These are phyloP conservation scores for Oryza punctata DNA, from an alignment of 176 grass and related monocot species.

Conservation along the genomic window DNA sequence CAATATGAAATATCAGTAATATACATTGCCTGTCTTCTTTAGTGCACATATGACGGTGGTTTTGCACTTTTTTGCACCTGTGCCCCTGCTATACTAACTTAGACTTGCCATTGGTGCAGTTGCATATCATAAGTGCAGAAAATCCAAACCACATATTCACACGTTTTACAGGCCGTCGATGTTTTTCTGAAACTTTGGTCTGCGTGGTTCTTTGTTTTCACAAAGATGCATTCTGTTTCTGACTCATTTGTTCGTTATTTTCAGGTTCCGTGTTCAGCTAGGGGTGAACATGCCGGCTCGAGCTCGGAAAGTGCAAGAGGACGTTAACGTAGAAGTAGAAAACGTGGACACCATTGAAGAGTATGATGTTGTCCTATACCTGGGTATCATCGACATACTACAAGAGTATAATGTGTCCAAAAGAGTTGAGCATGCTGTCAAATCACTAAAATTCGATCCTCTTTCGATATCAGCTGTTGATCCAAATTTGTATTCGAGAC, in stretches of 20 bases:
- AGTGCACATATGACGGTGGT: neutral
- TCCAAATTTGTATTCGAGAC: conserved; percentile 66
- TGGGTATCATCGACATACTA: conserved; percentile 95
- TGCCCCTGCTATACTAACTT: neutral
- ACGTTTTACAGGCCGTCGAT: neutral
- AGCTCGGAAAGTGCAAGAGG: conserved; percentile 58
- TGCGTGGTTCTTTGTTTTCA: neutral
- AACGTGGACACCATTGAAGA: conserved; percentile 48
- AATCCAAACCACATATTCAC: neutral
- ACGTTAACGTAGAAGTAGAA: conserved; percentile 41
- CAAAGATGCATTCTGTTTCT: neutral
- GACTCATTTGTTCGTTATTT: conserved; percentile 31
- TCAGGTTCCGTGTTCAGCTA: conserved; percentile 89
- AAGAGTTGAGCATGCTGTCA: conserved; percentile 74
- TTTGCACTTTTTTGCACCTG: neutral
- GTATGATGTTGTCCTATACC: conserved; percentile 89
- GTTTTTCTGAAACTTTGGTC: neutral
- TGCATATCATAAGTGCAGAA: neutral
- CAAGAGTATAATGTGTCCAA: conserved; percentile 93
- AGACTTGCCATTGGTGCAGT: neutral
- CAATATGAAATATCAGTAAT: neutral
- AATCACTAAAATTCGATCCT: conserved; percentile 89
- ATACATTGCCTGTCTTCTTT: neutral
- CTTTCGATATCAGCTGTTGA: conserved; percentile 83
- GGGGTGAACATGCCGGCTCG: conserved; percentile 95